Evolutionary conservation across 1,139 yeast genomes (phyloP), one percentile per base, ranked within the genome.

Genomic region (Yamadazyma conglobata): DNA sequence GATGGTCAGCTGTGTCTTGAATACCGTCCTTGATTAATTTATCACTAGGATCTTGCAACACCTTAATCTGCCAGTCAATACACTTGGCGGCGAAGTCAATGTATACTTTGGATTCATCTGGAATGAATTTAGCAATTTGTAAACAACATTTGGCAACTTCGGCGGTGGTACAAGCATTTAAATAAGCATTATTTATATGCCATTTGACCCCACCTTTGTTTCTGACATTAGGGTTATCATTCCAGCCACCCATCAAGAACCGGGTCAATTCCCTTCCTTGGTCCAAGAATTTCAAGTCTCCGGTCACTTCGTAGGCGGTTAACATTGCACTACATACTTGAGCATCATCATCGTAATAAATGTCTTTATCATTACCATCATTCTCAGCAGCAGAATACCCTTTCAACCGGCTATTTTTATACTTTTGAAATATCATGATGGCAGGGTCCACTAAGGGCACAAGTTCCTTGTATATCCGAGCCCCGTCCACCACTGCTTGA

Each of bases 311-410:
- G 47, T 76, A 81, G 1, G 86, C 85, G 2, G 80, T 70, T 35
- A 81, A 59, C 47, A 79, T 65, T 8, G 82, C 82, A 44, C 80
- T 68, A 12, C 84, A 81, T 10, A 79, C 79, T 50, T 81, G 89
- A 4, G 88, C 89, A 48, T 80, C 83, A 47, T 81, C 89, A 50
- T 81, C 89, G 43, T 77, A 80, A 52, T 80, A 79, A 28, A 81
- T 75, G 50, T 81, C 88, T 28, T 60, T 60, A 51, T 79, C 81
- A 28, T 70, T 73, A 21, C 73, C 71, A 33, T 58, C 59, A 49
- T 73, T 65, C 47, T 73, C 77, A 4, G 80, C 78, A 2, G 83
- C 84, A 25, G 79, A 68, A 50, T 60, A 77, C 2, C 78, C 82
- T 37, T 66, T 70, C 46, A 60, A 48, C 38, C 67, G 58, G 10